Base-by-base conservation (phyloP, 768 basidiomycete species). In the Leccinum pellstonianum region DNA sequence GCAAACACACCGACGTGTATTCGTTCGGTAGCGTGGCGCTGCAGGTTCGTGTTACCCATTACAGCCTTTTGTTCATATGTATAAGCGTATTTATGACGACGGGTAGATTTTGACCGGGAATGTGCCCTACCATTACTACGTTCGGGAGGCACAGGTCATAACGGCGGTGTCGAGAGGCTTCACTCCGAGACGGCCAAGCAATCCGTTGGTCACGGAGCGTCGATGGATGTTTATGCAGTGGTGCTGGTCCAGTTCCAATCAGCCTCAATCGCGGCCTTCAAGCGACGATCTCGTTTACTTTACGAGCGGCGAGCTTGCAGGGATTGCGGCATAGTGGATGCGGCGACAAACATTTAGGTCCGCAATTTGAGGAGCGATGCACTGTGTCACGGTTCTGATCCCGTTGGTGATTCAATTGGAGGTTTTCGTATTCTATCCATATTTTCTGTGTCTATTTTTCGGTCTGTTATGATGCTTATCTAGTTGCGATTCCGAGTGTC, bases 11-110 rank as follows among this genome's bases (percentile, higher is more conserved):
- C 11, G 66, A 66, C 9, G 52, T 66, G 6, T 66, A 66, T 33
- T 67, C 63, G 12, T 66, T 66, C 17, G 66, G 66, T 3, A 77
- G 79, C 58, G 76, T 80, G 19, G 67, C 59, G 57, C 33, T 68
- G 12, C 66, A 68, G 62, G 65, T 62, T 43, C 5, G 58, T 58
- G 21, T 7, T 17, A 19, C 35, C 5, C 4, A 12, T 29, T 62
- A 8, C 12, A 2, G 2, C 31, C 1, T 7, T 15, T n/a, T 31
- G 15, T 7, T 17, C 5, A 15, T 6, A 3, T 48, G n/a, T 43
- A 25, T 25, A 6, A 58, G 15, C n/a, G 4, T 43, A 11, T 43
- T 43, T 5, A 43, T 19, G n/a, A 55, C 12, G 11, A 41, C 14
- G 23, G 9, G 12, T 55, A 64, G 64, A 31, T 49, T 25, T 37